A percentile compares a stretch with the other conserved stretches of the same genome.
Conservation (phyloP, 495 filamentous ascomycete genomes). For the Pyrenopolyporus hunteri region DNA sequence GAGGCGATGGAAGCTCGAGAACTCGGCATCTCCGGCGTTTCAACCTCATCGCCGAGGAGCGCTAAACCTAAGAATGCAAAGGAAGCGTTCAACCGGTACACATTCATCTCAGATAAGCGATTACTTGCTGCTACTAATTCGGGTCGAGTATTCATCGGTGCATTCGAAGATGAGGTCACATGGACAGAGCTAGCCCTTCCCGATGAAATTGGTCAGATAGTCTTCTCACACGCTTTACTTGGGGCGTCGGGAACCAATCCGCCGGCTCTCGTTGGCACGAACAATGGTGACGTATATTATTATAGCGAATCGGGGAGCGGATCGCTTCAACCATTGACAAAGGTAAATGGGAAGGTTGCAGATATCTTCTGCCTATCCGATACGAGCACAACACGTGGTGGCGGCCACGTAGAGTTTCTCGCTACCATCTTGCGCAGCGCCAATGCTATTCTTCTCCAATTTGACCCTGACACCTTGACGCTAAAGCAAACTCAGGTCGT, state of each 20-base stretch:
- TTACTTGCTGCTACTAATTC: constrained; percentile 65
- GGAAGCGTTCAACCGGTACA: constrained; percentile 66
- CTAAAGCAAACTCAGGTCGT: constrained; percentile 24
- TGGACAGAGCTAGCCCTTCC: constrained; percentile 53
- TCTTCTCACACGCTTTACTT: constrained; percentile 40
- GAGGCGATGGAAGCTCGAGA: not conserved
- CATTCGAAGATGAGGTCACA: constrained; percentile 33
- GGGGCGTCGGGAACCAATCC: constrained; percentile 26
- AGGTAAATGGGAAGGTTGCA: constrained; percentile 57
- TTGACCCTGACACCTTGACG: constrained; percentile 29
- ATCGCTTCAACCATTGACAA: constrained; percentile 37
- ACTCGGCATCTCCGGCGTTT: not conserved
- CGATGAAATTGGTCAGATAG: constrained; percentile 34
- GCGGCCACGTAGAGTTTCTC: constrained; percentile 16
- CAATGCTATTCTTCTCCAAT: constrained; percentile 30
- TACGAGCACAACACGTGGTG: not conserved
- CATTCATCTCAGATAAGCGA: constrained; percentile 62
- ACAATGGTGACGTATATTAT: constrained; percentile 58
- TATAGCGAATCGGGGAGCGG: constrained; percentile 44
- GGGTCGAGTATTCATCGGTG: constrained; percentile 65
- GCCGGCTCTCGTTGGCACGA: constrained; percentile 59
- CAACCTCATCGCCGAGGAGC: not conserved
- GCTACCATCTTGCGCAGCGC: constrained; percentile 34
- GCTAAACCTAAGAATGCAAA: constrained; percentile 42
- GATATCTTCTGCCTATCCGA: constrained; percentile 52